These are phyloP conservation scores for Schizophyllum commune DNA, from an alignment of 1,284 basidiomycete genomes.

Conservation along the genomic window DNA sequence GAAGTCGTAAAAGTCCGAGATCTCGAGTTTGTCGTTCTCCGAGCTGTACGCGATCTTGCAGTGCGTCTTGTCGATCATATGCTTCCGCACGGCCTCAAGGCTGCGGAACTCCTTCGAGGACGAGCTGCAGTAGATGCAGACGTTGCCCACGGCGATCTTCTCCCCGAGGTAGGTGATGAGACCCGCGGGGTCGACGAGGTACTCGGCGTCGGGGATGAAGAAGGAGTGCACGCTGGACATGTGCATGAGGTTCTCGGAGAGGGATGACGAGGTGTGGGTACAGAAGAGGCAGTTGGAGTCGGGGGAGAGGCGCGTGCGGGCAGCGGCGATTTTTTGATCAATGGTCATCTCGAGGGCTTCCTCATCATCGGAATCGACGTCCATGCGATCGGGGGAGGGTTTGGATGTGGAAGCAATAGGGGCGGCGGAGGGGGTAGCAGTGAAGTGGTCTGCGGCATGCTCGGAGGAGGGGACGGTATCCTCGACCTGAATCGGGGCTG, in stretches of 20 bases:
- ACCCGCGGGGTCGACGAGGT: conserved; percentile 78
- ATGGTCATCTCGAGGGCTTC: conserved; percentile 51
- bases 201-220: conserved; percentile 93
- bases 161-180: conserved; percentile 87
- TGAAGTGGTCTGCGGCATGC: conserved; percentile 1
- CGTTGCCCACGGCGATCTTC: conserved; percentile 88
- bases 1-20: conserved; percentile 96
- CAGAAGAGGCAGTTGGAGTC: conserved; percentile 84
- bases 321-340: conserved; percentile 73
- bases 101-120: conserved; percentile 73
- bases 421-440: conserved; percentile 6
- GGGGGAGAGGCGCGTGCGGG: conserved; percentile 55
- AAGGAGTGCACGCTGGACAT: conserved; percentile 90
- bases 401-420: conserved; percentile 1
- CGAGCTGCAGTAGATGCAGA: conserved; percentile 88
- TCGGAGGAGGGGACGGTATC: conserved; percentile 6
- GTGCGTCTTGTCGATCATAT: conserved; percentile 93
- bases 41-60: conserved; percentile 93
- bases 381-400: conserved; percentile 9
- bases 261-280: conserved; percentile 37
- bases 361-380: conserved; percentile 36
- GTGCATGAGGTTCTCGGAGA: conserved; percentile 74
- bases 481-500: conserved; percentile 3
- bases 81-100: conserved; percentile 81
- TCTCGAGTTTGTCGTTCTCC: conserved; percentile 74